A percentile compares a stretch with the other conserved stretches of the same genome.
Conservation (phyloP, 768 basidiomycete species). For the Sarcodon sp. region DNA sequence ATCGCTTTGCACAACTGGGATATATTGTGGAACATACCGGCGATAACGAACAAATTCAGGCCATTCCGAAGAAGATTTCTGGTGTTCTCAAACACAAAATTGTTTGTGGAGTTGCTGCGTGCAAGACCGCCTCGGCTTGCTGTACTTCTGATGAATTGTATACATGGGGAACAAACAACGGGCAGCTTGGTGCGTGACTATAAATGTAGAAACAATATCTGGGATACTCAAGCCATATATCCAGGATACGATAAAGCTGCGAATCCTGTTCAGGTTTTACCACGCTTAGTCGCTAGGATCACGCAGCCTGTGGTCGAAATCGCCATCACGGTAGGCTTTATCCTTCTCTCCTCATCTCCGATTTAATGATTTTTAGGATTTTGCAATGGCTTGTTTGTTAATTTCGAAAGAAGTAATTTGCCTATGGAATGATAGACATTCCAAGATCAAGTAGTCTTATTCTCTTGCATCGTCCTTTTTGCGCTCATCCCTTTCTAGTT, state of each 20-base stretch:
- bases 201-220: background rate
- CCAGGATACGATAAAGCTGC: slow-evolving; percentile 66
- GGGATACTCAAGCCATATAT: background rate
- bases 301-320: slow-evolving; percentile 58
- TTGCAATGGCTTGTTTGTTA: slow-evolving; percentile 71
- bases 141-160: slow-evolving; percentile 66
- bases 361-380: slow-evolving; percentile 38
- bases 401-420: slow-evolving; percentile 74
- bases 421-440: slow-evolving; percentile 62
- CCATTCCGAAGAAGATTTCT: slow-evolving; percentile 58
- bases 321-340: slow-evolving; percentile 45
- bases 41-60: slow-evolving; percentile 39
- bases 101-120: slow-evolving; percentile 76
- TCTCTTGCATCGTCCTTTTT: background rate
- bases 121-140: slow-evolving; percentile 77
- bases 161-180: slow-evolving; percentile 91
- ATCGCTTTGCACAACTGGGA: slow-evolving; percentile 82
- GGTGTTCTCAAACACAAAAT: slow-evolving; percentile 68
- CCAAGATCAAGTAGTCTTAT: slow-evolving; percentile 53
- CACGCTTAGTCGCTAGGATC: slow-evolving; percentile 73
- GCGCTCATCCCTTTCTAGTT: slow-evolving; percentile 25
- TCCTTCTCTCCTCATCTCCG: background rate
- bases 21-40: slow-evolving; percentile 55
- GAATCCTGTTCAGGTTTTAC: slow-evolving; percentile 63
- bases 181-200: slow-evolving; percentile 62